Evolutionary conservation across 495 filamentous ascomycete species (phyloP).

Genomic region (Xylaria nigripes): DNA sequence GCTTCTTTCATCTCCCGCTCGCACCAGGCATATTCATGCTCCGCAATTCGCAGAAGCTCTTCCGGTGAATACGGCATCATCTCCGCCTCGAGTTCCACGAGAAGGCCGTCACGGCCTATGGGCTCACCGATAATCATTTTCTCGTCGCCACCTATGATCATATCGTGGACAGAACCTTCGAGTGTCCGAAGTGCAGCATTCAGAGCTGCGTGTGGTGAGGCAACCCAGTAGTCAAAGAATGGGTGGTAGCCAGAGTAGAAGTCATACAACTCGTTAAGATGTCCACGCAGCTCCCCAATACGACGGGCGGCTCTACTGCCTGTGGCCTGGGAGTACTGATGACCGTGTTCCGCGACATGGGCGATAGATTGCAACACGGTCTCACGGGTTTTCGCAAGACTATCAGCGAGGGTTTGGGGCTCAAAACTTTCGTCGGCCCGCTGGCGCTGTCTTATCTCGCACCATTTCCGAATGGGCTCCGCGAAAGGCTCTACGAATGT

Average conservation of each 20-base stretch:
- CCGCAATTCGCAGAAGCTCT: slow-evolving; percentile 41
- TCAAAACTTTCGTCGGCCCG: slow-evolving; percentile 25
- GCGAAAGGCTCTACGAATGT: slow-evolving; percentile 33
- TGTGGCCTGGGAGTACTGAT: slow-evolving; percentile 30
- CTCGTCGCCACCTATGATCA: slow-evolving; percentile 34
- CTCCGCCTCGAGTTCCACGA: slow-evolving; percentile 34
- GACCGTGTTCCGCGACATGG: slow-evolving; percentile 15
- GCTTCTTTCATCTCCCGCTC: slow-evolving; percentile 35
- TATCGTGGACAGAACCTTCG: slow-evolving; percentile 25
- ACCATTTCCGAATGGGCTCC: slow-evolving; percentile 26
- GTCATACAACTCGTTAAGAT: slow-evolving; percentile 31
- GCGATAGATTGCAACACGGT: slow-evolving; percentile 19
- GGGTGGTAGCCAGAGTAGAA: slow-evolving; percentile 45
- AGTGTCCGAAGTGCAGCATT: slow-evolving; percentile 22
- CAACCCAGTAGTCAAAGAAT: slow-evolving; percentile 43
- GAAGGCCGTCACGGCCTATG: slow-evolving; percentile 37
- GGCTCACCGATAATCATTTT: slow-evolving; percentile 45
- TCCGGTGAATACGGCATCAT: slow-evolving; percentile 43
- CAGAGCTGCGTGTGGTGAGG: slow-evolving; percentile 29
- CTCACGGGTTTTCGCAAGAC: slow-evolving; percentile 20
- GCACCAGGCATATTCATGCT: slow-evolving; percentile 36
- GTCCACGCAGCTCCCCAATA: slow-evolving; percentile 25
- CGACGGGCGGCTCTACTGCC: slow-evolving; percentile 35
- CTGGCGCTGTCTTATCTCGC: slow-evolving; percentile 30
- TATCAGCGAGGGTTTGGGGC: slow-evolving; percentile 27